Percentiles rank a stretch among this genome's conserved stretches.
These are phyloP conservation scores for Puccinia brachypodii DNA, from an alignment of 1,284 basidiomycete species.

Conservation along the genomic window DNA sequence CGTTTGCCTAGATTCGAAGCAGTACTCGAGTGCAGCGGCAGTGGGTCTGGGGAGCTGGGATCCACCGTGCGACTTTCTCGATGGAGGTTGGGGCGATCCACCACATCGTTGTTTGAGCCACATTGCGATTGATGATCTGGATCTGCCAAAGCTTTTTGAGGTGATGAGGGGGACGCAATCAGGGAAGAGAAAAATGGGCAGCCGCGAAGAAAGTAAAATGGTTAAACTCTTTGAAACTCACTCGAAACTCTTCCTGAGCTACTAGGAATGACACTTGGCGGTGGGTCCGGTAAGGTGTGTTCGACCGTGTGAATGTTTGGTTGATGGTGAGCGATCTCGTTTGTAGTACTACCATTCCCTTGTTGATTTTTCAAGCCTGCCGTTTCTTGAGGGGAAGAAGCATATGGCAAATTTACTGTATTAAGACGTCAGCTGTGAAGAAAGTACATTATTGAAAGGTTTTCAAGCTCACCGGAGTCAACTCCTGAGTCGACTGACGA, in stretches of 20 bases:
- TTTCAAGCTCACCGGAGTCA: not conserved
- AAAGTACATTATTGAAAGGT: not conserved
- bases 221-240: not conserved
- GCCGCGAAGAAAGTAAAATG: not conserved
- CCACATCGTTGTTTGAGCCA: not conserved
- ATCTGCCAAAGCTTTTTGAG: not conserved
- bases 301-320: not conserved
- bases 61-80: not conserved
- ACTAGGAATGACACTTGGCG: not conserved
- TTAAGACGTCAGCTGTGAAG: not conserved
- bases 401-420: not conserved
- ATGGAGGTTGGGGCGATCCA: not conserved
- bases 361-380: not conserved
- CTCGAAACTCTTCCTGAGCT: not conserved
- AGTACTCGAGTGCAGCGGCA: not conserved
- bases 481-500: not conserved
- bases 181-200: not conserved
- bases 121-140: not conserved
- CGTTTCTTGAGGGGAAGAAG: not conserved
- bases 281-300: not conserved
- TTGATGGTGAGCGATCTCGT: not conserved
- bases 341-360: not conserved
- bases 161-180: not conserved
- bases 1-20: not conserved
- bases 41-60: not conserved